A percentile compares a stretch with the other conserved stretches of the same genome.
Evolutionary conservation across 345 rosid species (phyloP).

Genomic region (Psidium guajava): DNA sequence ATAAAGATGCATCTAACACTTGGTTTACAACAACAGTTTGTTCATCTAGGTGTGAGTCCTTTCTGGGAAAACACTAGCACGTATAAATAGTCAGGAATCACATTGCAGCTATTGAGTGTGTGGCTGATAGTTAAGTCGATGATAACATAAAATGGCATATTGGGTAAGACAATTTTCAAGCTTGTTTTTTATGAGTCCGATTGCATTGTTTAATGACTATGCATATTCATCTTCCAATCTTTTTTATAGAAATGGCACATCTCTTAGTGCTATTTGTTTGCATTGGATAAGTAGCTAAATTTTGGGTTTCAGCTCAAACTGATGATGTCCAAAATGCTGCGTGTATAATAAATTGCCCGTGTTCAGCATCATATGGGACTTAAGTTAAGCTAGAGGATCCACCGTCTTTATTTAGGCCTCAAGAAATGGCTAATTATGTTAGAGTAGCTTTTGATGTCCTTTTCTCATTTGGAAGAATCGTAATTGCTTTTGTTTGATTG

Average conservation of each 20-base stretch:
- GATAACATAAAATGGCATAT: background rate
- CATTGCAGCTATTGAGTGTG: background rate
- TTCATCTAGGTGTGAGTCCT: background rate
- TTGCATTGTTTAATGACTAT: background rate
- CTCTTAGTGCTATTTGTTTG: background rate
- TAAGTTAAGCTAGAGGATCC: background rate
- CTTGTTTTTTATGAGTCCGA: background rate
- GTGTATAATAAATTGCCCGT: background rate
- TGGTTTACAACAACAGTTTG: background rate
- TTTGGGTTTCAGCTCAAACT: background rate
- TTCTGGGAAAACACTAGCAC: background rate
- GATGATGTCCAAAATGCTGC: background rate
- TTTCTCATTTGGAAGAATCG: background rate
- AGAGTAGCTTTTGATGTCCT: background rate
- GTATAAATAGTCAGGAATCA: background rate
- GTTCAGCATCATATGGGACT: background rate
- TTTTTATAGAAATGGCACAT: background rate
- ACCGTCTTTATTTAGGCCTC: background rate
- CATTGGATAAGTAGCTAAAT: background rate
- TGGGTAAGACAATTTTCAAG: background rate
- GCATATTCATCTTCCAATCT: background rate
- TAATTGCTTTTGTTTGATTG: background rate
- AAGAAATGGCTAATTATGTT: background rate
- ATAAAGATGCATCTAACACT: background rate
- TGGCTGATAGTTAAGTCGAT: background rate